Conservation (phyloP, 2,329 filamentous ascomycete genomes). For the Microascus cirrosus region DNA sequence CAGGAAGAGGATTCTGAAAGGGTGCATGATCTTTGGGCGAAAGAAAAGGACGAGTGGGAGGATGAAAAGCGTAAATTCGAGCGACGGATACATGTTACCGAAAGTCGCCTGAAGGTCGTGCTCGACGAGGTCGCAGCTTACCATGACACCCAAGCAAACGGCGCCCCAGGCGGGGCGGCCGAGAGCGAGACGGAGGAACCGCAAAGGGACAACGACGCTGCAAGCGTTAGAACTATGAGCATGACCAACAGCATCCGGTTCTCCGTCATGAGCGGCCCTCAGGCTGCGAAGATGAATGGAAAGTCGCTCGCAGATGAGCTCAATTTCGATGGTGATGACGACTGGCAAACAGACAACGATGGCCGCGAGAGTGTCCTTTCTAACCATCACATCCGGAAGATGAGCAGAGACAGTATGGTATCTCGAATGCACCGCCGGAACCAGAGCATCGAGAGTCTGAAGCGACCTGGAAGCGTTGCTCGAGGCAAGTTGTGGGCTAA, state of each 20-base stretch:
- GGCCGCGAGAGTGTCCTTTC: slow-evolving; percentile 54
- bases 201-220: slow-evolving; percentile 54
- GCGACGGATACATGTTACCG: slow-evolving; percentile 78
- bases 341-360: slow-evolving; percentile 59
- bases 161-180: slow-evolving; percentile 18
- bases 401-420: slow-evolving; percentile 45
- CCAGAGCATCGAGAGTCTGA: slow-evolving; percentile 46
- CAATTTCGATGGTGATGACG: slow-evolving; percentile 71
- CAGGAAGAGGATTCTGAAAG: slow-evolving; percentile 78
- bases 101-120: slow-evolving; percentile 71
- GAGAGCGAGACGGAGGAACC: slow-evolving; percentile 53
- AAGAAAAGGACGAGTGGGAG: slow-evolving; percentile 77
- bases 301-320: slow-evolving; percentile 85
- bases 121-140: slow-evolving; percentile 75
- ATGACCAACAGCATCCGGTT: slow-evolving; percentile 62
- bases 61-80: slow-evolving; percentile 74
- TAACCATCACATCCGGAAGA: slow-evolving; percentile 32
- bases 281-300: slow-evolving; percentile 47
- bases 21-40: slow-evolving; percentile 69
- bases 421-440: slow-evolving; percentile 41
- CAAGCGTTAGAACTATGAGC: slow-evolving; percentile 62
- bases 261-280: slow-evolving; percentile 53
- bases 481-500: slow-evolving; percentile 43
- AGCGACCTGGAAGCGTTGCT: slow-evolving; percentile 41
- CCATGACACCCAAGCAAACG: slow-evolving; percentile 42